Percentiles rank a stretch among this genome's conserved stretches.
phyloP scores from a whole-genome alignment of 768 basidiomycete genomes.

The Rickenella mellea region DNA sequence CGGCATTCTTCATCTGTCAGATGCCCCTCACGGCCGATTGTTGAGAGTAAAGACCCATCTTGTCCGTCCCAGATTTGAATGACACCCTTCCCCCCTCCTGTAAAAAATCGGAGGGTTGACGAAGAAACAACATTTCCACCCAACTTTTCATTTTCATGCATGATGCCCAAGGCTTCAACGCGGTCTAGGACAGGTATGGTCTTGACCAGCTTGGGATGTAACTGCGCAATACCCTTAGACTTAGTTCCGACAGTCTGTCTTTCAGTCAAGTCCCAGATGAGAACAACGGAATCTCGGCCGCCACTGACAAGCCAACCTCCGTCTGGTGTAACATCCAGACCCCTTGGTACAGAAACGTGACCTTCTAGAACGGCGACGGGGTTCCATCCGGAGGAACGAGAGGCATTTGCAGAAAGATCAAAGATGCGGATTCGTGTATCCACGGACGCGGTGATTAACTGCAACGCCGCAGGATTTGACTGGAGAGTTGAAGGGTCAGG shows the following conservation, averaged over 20 bases:
- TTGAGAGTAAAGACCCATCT: constrained; percentile 52
- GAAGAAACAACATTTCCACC: constrained; percentile 30
- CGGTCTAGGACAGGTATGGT: constrained; percentile 81
- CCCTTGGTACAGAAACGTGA: constrained; percentile 90
- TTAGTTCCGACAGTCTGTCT: constrained; percentile 22
- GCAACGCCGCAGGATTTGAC: constrained; percentile 45
- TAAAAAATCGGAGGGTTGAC: constrained; percentile 59
- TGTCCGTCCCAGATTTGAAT: constrained; percentile 80
- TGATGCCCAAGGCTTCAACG: constrained; percentile 76
- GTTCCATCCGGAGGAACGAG: constrained; percentile 47
- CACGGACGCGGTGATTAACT: constrained; percentile 83
- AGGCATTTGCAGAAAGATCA: constrained; percentile 52
- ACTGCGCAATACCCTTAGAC: constrained; percentile 25
- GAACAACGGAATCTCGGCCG: constrained; percentile 85
- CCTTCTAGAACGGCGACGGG: constrained; percentile 84
- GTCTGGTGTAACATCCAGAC: constrained; percentile 75
- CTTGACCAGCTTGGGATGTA: constrained; percentile 48
- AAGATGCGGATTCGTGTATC: constrained; percentile 92
- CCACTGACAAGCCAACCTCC: constrained; percentile 88
- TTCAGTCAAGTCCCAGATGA: constrained; percentile 80
- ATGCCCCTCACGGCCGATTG: constrained; percentile 42
- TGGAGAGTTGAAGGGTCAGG: constrained; percentile 42
- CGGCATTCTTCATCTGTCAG: constrained; percentile 60
- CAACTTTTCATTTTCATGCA: constrained; percentile 41
- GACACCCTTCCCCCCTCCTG: constrained; percentile 84